A percentile compares a stretch with the other conserved stretches of the same genome.
phyloP scores from a whole-genome alignment of 345 rosid genomes.

The Acer saccharum region DNA sequence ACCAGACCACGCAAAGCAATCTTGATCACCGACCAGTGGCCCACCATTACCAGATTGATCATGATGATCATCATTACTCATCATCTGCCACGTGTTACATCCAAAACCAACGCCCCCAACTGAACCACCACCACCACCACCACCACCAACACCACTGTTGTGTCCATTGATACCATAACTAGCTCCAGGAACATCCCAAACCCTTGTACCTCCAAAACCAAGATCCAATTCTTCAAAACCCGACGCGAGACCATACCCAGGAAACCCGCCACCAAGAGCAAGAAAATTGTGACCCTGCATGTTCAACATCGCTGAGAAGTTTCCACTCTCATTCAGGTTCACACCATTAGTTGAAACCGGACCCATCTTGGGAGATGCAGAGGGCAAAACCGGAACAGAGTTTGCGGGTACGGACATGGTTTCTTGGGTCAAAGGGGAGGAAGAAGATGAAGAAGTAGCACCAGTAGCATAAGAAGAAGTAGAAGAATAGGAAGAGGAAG shows the following conservation, averaged over 20 bases:
- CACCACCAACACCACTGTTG: neutral
- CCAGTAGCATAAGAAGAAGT: neutral
- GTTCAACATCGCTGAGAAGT: constrained; percentile 25
- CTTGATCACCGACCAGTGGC: constrained; percentile 38
- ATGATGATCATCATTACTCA: constrained; percentile 27
- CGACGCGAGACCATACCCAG: constrained; percentile 29
- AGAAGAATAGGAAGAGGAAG: constrained; percentile 17
- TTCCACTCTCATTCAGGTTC: constrained; percentile 35
- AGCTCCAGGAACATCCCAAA: constrained; percentile 45
- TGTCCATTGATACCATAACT: constrained; percentile 23
- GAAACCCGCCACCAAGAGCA: constrained; percentile 25
- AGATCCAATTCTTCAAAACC: constrained; percentile 39
- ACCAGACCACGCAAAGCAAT: constrained; percentile 54
- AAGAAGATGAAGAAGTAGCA: constrained; percentile 23
- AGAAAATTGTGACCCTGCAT: constrained; percentile 26
- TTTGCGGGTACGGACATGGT: constrained; percentile 18
- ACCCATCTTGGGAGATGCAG: constrained; percentile 21
- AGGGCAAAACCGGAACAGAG: constrained; percentile 23
- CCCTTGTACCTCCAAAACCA: constrained; percentile 35
- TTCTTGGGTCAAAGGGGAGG: constrained; percentile 32
- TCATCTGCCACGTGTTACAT: constrained; percentile 43
- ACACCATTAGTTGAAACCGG: constrained; percentile 10
- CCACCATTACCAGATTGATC: constrained; percentile 29
- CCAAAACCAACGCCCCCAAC: constrained; percentile 21
- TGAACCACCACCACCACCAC: neutral